Percentiles rank a stretch among this genome's conserved stretches.
phyloP scores from a whole-genome alignment of 495 filamentous ascomycete species.

The Penicillium diatomitis region DNA sequence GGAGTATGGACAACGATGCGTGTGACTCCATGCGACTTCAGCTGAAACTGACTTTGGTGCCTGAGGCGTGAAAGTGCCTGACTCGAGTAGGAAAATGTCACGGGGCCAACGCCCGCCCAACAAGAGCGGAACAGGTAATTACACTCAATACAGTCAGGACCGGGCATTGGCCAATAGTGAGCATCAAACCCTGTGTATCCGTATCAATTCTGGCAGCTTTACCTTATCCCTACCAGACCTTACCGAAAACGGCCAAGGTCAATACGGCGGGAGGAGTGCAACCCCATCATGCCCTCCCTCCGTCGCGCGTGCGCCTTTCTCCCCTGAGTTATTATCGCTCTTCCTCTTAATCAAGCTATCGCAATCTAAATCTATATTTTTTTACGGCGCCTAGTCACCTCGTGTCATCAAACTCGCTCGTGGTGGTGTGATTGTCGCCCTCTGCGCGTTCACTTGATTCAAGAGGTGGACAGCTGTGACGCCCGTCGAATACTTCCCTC shows the following conservation, averaged over 20 bases:
- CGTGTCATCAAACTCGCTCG: not conserved
- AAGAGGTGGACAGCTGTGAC: conserved; percentile 5
- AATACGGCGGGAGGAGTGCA: conserved; percentile 3
- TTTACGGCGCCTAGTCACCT: not conserved
- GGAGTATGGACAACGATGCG: no score
- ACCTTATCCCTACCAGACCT: conserved; percentile 11
- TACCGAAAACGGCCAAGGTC: conserved; percentile 20
- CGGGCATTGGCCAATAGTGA: not conserved
- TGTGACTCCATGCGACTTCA: no score
- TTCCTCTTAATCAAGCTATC: conserved; percentile 7
- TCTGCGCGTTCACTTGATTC: not conserved
- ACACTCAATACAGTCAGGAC: not conserved
- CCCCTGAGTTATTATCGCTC: conserved; percentile 15
- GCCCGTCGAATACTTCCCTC: conserved; percentile 3
- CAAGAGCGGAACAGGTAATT: not conserved
- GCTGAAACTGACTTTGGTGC: not conserved
- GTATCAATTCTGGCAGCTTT: not conserved
- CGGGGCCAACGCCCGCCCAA: conserved; percentile 12
- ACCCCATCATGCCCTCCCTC: not conserved
- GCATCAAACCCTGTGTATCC: not conserved
- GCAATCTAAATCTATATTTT: conserved; percentile 1
- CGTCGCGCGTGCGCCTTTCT: conserved; percentile 15
- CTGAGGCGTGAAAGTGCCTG: conserved; percentile 6
- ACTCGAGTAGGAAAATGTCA: conserved; percentile 1
- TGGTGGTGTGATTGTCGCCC: not conserved